These are phyloP conservation scores for Dorcoceras hygrometricum DNA, from an alignment of 257 asterid genomes.

Conservation along the genomic window DNA sequence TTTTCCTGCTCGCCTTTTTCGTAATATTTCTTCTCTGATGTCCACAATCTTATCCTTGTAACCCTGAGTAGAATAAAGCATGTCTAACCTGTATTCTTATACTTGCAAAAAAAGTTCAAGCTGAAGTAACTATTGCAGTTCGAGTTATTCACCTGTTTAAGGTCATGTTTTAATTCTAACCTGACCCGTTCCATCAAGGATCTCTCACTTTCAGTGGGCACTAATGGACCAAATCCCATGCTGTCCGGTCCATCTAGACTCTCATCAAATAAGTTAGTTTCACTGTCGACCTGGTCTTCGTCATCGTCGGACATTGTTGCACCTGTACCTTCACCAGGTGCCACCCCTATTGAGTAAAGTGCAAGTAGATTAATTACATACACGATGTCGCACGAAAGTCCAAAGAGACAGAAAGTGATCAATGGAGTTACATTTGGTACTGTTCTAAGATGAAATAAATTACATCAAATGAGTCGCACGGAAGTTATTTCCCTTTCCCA, in stretches of 20 bases:
- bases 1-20: conserved; percentile 64
- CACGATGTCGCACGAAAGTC: background rate
- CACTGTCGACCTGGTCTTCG: conserved; percentile 46
- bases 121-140: background rate
- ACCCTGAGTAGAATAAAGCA: conserved; percentile 31
- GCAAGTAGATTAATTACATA: background rate
- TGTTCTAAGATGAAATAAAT: too few relatives aligned
- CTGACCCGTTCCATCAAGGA: conserved; percentile 66
- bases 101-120: background rate
- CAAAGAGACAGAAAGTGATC: background rate
- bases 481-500: background rate
- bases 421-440: background rate
- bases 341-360: conserved; percentile 37
- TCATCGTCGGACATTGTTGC: conserved; percentile 66
- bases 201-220: conserved; percentile 56
- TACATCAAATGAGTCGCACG: background rate
- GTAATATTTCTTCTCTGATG: conserved; percentile 59
- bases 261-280: conserved; percentile 43
- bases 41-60: conserved; percentile 60
- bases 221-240: conserved; percentile 51
- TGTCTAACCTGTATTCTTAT: background rate
- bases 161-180: conserved; percentile 55
- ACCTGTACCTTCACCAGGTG: conserved; percentile 63
- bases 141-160: conserved; percentile 38
- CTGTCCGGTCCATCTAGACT: conserved; percentile 40